phyloP scores from a whole-genome alignment of 2,329 filamentous ascomycete genomes.

The Didymella sp. region DNA sequence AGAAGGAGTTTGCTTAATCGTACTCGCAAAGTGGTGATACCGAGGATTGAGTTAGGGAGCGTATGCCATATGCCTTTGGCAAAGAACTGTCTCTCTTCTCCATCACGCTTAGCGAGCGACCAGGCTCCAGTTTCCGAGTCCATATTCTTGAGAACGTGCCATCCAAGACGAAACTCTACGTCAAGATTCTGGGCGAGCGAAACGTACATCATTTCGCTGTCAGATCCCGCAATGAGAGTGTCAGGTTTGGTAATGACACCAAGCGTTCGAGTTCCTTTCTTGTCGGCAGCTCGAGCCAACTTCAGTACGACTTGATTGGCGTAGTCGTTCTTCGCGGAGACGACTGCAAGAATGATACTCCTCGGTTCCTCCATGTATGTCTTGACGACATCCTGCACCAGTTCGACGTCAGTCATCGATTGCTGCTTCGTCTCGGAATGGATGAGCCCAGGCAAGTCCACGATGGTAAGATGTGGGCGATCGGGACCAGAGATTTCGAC shows the following conservation, averaged over 20 bases:
- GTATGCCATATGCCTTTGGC: constrained; percentile 25
- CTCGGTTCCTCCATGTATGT: constrained; percentile 52
- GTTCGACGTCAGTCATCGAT: constrained; percentile 52
- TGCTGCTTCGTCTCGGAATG: constrained; percentile 54
- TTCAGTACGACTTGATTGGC: constrained; percentile 51
- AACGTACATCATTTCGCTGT: constrained; percentile 29
- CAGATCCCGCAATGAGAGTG: constrained; percentile 35
- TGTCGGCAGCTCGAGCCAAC: constrained; percentile 11
- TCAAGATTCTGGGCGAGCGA: constrained; percentile 45
- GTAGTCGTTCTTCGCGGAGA: constrained; percentile 53
- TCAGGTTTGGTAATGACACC: constrained; percentile 51
- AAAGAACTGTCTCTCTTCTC: constrained; percentile 37
- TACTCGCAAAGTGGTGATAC: constrained; percentile 38
- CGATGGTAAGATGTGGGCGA: constrained; percentile 58
- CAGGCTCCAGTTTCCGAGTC: constrained; percentile 28
- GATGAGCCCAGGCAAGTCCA: constrained; percentile 65
- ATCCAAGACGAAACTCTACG: constrained; percentile 42
- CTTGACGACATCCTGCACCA: constrained; percentile 56
- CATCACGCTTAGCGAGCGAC: constrained; percentile 32
- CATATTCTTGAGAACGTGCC: constrained; percentile 51
- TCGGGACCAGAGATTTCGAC: constrained; percentile 43
- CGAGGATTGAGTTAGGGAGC: constrained; percentile 31
- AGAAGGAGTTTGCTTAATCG: constrained; percentile 43
- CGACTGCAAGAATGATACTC: constrained; percentile 57
- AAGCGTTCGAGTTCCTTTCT: background rate